Evolutionary conservation across 257 asterid species (phyloP), one percentile per base, ranked within the genome.

Genomic region (Solanum chiquidenum): DNA sequence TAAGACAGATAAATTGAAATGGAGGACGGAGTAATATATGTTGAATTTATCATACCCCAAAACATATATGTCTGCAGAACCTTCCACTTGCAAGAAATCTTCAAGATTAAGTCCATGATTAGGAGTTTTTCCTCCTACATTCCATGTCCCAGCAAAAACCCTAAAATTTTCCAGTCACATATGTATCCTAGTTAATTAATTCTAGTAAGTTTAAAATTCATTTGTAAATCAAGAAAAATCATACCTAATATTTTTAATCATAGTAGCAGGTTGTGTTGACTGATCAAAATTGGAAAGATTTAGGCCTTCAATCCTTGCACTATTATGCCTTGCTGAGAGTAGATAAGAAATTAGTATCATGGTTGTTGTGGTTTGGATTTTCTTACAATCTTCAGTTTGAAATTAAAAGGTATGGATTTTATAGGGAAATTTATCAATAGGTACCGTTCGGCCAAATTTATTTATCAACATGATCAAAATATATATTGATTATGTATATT

Each of bases 131-230:
- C 99, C 99, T 83, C 98, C 99, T 38, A 97, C 98, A 90, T 97
- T 97, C 99, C 99, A 97, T 23, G 99, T 97, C 49, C 92, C 98
- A 33, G 92, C 98, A 49, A 97, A 97, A 76, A 95, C 90, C 95
- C 99, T 97, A 89, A 79, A 16, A 88, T 33, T 42, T 86, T 9
- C 9, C 79, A 42, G 5, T 21, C 35, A 79, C 68, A 62, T 23
- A 86, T 14, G 14, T 16, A 52, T 16, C 64, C 31, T 40, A 76
- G 80, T 29, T 35, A 46, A 21, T 34, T 33, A 88, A 90, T 73
- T 25, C 34, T 44, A 35, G 4, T 12, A n/a, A 42, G 25, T 16
- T 31, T 0, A 29, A 0, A n/a, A 76, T 2, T n/a, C 16, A 40
- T 21, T n/a, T 76, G 21, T 23, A 83, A 83, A 79, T 83, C 33